Percentiles rank a stretch among this genome's conserved stretches.
phyloP scores from a whole-genome alignment of 2,329 filamentous ascomycete species.

The Colletotrichum chrysophilum region DNA sequence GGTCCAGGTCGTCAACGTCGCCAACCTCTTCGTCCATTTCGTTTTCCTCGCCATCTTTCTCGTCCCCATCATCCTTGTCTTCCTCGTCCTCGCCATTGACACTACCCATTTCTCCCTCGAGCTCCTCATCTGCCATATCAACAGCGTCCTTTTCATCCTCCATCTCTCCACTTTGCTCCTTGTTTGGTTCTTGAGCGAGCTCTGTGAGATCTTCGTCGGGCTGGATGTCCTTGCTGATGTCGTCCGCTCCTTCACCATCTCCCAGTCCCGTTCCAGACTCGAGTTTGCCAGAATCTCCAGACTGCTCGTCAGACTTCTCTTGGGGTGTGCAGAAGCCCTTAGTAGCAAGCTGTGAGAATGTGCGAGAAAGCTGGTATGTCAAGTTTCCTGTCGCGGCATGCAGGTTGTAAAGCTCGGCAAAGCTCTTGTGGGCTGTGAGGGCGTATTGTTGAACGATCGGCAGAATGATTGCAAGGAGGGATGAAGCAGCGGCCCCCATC shows the following conservation, averaged over 20 bases:
- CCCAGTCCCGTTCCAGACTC: conserved; percentile 93
- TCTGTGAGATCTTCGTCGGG: conserved; percentile 94
- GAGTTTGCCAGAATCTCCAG: conserved; percentile 76
- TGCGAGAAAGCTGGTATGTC: conserved; percentile 75
- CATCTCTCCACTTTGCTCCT: conserved; percentile 68
- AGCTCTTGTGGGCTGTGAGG: conserved; percentile 61
- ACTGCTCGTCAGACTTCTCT: conserved; percentile 76
- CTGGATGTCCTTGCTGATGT: conserved; percentile 96
- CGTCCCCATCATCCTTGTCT: conserved; percentile 64
- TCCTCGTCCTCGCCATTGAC: conserved; percentile 67
- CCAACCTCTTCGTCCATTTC: conserved; percentile 90
- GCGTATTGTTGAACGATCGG: conserved; percentile 81
- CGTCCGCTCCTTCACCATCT: conserved; percentile 92
- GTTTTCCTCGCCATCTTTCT: conserved; percentile 70
- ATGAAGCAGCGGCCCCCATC: conserved; percentile 51
- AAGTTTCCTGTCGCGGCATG: conserved; percentile 77
- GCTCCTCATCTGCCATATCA: conserved; percentile 91
- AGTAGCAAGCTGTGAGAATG: conserved; percentile 78
- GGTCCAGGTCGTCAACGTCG: conserved; percentile 88
- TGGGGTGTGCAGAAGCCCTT: conserved; percentile 92
- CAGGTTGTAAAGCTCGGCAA: conserved; percentile 64
- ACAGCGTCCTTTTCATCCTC: conserved; percentile 85
- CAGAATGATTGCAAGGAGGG: conserved; percentile 64
- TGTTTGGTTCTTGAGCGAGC: conserved; percentile 82
- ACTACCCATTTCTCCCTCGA: conserved; percentile 82